A percentile compares a stretch with the other conserved stretches of the same genome.
Conservation (phyloP, 805 yeast species). For the Cyberlindnera amylophila region DNA sequence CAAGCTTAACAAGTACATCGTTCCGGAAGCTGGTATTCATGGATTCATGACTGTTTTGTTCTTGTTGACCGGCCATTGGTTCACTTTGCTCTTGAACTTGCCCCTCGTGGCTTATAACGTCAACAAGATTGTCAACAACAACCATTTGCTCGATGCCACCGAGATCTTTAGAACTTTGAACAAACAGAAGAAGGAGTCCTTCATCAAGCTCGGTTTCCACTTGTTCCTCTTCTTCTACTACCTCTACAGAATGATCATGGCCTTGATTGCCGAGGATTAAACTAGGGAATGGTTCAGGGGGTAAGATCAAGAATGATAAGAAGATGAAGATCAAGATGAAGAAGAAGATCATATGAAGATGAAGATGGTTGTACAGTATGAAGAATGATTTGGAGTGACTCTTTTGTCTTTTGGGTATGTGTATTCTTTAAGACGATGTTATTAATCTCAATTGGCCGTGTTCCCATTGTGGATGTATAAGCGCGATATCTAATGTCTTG, state of each 20-base stretch:
- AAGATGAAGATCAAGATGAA: background rate
- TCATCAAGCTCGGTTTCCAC: slow-evolving; percentile 87
- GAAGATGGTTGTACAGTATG: too few species aligned
- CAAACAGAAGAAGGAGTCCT: slow-evolving; percentile 89
- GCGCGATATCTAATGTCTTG: background rate
- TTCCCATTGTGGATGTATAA: too few species aligned
- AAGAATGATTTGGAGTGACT: too few species aligned
- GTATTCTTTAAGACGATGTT: too few species aligned
- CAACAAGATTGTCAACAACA: slow-evolving; percentile 73
- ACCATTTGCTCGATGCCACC: slow-evolving; percentile 90
- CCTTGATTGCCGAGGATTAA: slow-evolving; percentile 53
- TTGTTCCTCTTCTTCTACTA: slow-evolving; percentile 91
- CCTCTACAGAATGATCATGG: slow-evolving; percentile 93
- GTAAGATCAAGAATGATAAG: too few species aligned
- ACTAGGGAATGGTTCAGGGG: too few species aligned
- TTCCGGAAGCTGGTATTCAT: slow-evolving; percentile 88
- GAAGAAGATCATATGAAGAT: too few species aligned
- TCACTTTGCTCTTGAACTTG: slow-evolving; percentile 73
- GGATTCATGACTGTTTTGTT: slow-evolving; percentile 66
- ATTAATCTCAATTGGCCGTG: too few species aligned
- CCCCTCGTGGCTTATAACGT: slow-evolving; percentile 84
- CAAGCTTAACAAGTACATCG: slow-evolving; percentile 80
- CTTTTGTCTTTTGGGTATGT: too few species aligned
- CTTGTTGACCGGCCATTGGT: slow-evolving; percentile 88
- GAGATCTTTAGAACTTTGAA: slow-evolving; percentile 93